Conservation (phyloP, 495 filamentous ascomycete species). For the Parathielavia appendiculata region DNA sequence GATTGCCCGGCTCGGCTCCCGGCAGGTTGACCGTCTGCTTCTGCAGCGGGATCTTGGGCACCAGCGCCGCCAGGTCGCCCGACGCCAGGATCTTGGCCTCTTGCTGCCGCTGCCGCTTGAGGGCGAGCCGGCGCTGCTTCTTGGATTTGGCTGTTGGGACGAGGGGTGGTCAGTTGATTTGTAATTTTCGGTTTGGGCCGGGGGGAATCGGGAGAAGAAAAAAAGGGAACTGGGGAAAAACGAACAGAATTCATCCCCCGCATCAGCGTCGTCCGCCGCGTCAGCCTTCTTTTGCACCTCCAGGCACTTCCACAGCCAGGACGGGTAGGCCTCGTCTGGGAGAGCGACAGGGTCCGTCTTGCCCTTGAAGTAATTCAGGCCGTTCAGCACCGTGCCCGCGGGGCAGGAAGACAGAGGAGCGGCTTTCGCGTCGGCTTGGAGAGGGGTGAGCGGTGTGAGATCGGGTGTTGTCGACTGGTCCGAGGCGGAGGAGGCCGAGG, state of each 20-base stretch:
- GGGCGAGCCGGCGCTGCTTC: slow-evolving; percentile 65
- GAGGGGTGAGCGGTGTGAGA: slow-evolving; percentile 23
- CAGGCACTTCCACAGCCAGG: slow-evolving; percentile 82
- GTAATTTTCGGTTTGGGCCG: background rate
- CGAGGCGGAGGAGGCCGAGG: background rate
- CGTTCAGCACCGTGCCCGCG: slow-evolving; percentile 67
- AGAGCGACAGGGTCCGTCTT: slow-evolving; percentile 64
- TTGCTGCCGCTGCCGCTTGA: slow-evolving; percentile 56
- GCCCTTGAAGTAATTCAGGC: slow-evolving; percentile 83
- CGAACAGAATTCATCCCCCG: slow-evolving; percentile 71
- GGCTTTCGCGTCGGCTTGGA: slow-evolving; percentile 13
- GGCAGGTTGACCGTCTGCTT: slow-evolving; percentile 84
- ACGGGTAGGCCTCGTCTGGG: slow-evolving; percentile 81
- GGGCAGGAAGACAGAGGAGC: slow-evolving; percentile 42
- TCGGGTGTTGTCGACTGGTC: slow-evolving; percentile 10
- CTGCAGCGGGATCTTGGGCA: slow-evolving; percentile 71
- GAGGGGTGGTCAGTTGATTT: background rate
- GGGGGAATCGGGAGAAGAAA: background rate
- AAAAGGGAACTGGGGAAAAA: slow-evolving; percentile 10
- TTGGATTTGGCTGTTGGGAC: slow-evolving; percentile 65
- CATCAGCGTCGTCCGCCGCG: slow-evolving; percentile 37
- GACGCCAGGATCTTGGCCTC: slow-evolving; percentile 61
- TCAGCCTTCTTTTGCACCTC: slow-evolving; percentile 47
- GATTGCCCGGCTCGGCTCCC: slow-evolving; percentile 51
- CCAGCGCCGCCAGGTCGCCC: slow-evolving; percentile 58